phyloP scores from a whole-genome alignment of 2,329 filamentous ascomycete species.

The Fusarium denticulatum region DNA sequence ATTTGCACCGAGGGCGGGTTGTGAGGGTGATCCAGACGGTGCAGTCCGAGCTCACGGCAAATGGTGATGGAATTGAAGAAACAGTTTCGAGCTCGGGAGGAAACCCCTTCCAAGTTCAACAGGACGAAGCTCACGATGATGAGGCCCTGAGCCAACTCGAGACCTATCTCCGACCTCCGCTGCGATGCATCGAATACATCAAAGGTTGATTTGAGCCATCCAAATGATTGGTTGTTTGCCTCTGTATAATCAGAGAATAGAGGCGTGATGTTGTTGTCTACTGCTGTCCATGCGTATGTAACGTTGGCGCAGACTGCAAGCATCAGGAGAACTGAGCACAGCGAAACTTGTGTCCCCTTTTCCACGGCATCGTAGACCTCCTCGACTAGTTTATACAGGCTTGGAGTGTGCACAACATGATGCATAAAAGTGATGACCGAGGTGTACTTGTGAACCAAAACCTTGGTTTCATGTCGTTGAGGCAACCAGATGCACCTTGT shows the following conservation, averaged over 20 bases:
- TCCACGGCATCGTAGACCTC: slow-evolving; percentile 46
- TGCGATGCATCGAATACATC: slow-evolving; percentile 50
- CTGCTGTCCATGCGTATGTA: slow-evolving; percentile 46
- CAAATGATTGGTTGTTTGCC: slow-evolving; percentile 42
- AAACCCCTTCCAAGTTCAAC: slow-evolving; percentile 49
- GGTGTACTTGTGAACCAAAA: slow-evolving; percentile 46
- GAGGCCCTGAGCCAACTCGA: slow-evolving; percentile 52
- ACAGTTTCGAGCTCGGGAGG: slow-evolving; percentile 21
- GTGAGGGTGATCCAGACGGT: slow-evolving; percentile 51
- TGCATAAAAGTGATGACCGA: slow-evolving; percentile 46
- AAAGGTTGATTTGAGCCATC: slow-evolving; percentile 50
- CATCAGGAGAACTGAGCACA: slow-evolving; percentile 44
- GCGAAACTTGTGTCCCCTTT: slow-evolving; percentile 30
- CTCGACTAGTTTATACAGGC: slow-evolving; percentile 43
- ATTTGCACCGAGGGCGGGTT: slow-evolving; percentile 23
- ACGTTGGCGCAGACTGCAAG: slow-evolving; percentile 46
- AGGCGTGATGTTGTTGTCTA: slow-evolving; percentile 39
- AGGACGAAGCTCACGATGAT: slow-evolving; percentile 51
- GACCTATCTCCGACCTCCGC: slow-evolving; percentile 39
- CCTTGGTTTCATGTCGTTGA: slow-evolving; percentile 45
- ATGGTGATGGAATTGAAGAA: slow-evolving; percentile 32
- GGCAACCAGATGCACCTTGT: slow-evolving; percentile 50
- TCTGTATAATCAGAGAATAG: slow-evolving; percentile 43
- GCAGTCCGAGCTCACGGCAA: slow-evolving; percentile 47
- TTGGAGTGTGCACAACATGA: slow-evolving; percentile 46